Conservation (phyloP, 441 rosid species). For the Flueggea neowawraea region DNA sequence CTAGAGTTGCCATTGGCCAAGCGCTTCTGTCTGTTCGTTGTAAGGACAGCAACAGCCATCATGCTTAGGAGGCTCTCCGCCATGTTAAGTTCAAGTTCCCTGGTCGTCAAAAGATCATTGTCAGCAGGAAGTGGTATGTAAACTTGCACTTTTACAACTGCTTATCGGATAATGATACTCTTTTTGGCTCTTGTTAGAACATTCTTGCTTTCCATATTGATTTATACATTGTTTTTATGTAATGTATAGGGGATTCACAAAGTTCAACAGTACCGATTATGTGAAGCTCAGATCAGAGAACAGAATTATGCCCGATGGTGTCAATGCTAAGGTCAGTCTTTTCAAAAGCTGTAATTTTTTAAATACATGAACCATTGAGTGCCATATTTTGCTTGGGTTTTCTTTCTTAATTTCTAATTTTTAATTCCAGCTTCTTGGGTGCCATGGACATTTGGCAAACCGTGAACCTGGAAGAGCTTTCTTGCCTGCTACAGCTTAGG, state of each 20-base stretch:
- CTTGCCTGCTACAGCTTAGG: slow-evolving; percentile 10
- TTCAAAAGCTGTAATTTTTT: too few relatives aligned
- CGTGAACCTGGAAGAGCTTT: slow-evolving; percentile 72
- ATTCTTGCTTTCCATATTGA: too few relatives aligned
- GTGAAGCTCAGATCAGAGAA: slow-evolving; percentile 62
- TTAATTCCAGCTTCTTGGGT: slow-evolving; percentile 49
- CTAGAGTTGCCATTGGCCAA: slow-evolving; percentile 70
- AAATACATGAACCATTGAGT: too few relatives aligned
- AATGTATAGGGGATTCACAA: slow-evolving; percentile 69
- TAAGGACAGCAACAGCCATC: slow-evolving; percentile 70
- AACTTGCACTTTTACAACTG: not conserved
- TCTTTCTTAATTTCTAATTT: slow-evolving; percentile 8
- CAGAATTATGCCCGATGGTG: slow-evolving; percentile 77
- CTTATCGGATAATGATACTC: not conserved
- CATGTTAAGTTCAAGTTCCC: slow-evolving; percentile 96
- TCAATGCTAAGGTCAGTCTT: slow-evolving; percentile 66
- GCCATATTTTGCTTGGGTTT: not conserved
- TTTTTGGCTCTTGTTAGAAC: not conserved
- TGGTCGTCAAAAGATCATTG: slow-evolving; percentile 93
- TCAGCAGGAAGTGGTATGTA: slow-evolving; percentile 89
- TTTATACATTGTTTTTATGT: too few relatives aligned
- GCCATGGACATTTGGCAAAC: slow-evolving; percentile 55
- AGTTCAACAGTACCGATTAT: slow-evolving; percentile 73
- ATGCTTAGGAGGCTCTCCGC: slow-evolving; percentile 95
- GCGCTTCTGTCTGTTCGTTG: slow-evolving; percentile 86